phyloP scores from a whole-genome alignment of 345 rosid genomes.

The Populus ilicifolia region DNA sequence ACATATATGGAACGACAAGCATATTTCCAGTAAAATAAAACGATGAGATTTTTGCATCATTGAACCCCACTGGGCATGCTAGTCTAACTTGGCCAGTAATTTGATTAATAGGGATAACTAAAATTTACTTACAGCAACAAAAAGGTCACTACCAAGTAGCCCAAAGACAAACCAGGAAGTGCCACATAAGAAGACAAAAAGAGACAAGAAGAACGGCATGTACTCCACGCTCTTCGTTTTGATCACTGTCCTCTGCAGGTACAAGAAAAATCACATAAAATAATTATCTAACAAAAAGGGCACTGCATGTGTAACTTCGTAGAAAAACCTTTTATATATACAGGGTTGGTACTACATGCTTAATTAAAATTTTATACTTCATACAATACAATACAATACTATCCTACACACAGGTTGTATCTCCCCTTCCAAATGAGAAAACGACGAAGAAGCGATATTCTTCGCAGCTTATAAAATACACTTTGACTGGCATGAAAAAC shows the following conservation, averaged over 20 bases:
- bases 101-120: not conserved
- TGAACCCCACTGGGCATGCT: not conserved
- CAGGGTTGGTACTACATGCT: too few relatives aligned
- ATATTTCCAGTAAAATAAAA: not conserved
- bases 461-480: not conserved
- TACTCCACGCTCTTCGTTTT: slow-evolving; percentile 91
- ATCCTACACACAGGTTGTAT: not conserved
- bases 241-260: slow-evolving; percentile 72
- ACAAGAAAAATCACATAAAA: not conserved
- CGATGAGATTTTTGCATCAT: not conserved
- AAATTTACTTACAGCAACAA: slow-evolving; percentile 59
- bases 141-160: slow-evolving; percentile 77
- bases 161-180: slow-evolving; percentile 94
- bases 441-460: not conserved
- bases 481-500: not conserved
- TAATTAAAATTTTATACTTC: not conserved
- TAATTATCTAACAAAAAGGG: not conserved
- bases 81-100: not conserved
- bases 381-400: too few relatives aligned
- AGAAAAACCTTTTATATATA: too few relatives aligned
- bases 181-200: slow-evolving; percentile 87
- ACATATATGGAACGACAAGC: not conserved
- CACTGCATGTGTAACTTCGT: not conserved
- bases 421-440: not conserved
- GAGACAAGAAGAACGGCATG: slow-evolving; percentile 94